These are phyloP conservation scores for Vigna hirtella DNA, from an alignment of 306 rosid species.

Conservation along the genomic window DNA sequence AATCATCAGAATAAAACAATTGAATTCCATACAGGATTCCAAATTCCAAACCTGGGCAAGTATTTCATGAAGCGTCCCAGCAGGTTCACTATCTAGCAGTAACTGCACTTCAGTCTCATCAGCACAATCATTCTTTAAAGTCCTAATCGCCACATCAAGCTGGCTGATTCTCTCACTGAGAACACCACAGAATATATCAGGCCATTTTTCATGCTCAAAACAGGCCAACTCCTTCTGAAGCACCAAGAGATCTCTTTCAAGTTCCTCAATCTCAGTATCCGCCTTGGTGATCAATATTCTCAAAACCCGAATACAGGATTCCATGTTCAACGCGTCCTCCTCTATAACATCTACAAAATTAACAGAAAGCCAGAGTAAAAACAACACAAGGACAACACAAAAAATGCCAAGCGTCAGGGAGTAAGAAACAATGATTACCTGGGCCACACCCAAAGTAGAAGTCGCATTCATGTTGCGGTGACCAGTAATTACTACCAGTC, in stretches of 20 bases:
- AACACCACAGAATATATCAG: conserved; percentile 55
- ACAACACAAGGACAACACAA: conserved; percentile 1
- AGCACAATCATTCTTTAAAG: conserved; percentile 50
- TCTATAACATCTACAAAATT: conserved; percentile 62
- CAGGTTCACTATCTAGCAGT: conserved; percentile 51
- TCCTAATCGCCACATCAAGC: conserved; percentile 53
- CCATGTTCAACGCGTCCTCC: conserved; percentile 68
- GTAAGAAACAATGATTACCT: conserved; percentile 49
- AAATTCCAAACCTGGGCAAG: conserved; percentile 61
- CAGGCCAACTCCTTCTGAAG: conserved; percentile 64
- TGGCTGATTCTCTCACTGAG: conserved; percentile 60
- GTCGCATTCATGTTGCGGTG: conserved; percentile 52
- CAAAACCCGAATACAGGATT: conserved; percentile 65
- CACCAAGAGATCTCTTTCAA: conserved; percentile 59
- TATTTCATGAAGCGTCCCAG: conserved; percentile 62
- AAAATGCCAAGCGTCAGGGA: conserved; percentile 22
- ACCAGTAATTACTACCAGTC: conserved; percentile 39
- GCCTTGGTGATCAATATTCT: conserved; percentile 60
- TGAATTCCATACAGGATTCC: conserved; percentile 8
- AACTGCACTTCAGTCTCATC: conserved; percentile 49
- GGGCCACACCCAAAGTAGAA: conserved; percentile 53
- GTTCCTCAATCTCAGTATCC: conserved; percentile 68
- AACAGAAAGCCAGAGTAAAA: conserved; percentile 23
- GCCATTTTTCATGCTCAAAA: conserved; percentile 57
- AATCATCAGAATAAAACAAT: conserved; percentile 7